Evolutionary conservation across 1,284 basidiomycete genomes (phyloP).

Genomic region (Naganishia sp.): DNA sequence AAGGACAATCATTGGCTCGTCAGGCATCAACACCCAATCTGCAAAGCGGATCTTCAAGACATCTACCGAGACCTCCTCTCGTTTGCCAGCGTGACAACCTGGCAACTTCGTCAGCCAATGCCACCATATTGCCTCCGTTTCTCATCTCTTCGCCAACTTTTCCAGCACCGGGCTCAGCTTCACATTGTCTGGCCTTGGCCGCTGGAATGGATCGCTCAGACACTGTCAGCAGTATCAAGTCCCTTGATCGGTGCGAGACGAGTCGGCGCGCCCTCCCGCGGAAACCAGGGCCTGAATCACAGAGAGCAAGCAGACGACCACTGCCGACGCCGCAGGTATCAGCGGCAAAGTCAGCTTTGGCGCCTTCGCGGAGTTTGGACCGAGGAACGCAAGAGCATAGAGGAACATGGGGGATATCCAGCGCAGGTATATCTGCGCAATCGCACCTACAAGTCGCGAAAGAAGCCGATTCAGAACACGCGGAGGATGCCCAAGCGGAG

Average conservation of each 20-base stretch:
- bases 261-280: too few species aligned
- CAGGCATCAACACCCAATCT: neutral
- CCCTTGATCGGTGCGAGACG: slow-evolving; percentile 41
- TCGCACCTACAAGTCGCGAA: too few species aligned
- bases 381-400: slow-evolving; percentile 38
- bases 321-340: slow-evolving; percentile 45
- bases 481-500: too few species aligned
- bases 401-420: neutral
- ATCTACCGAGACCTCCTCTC: neutral
- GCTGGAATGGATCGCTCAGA: slow-evolving; percentile 45
- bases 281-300: neutral
- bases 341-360: slow-evolving; percentile 37
- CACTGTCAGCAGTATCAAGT: slow-evolving; percentile 49
- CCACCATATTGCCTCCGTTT: too few species aligned
- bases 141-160: neutral
- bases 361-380: slow-evolving; percentile 46
- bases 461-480: too few species aligned
- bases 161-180: neutral
- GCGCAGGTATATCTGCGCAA: too few species aligned
- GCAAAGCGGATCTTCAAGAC: neutral
- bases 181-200: neutral
- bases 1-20: neutral
- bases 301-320: slow-evolving; percentile 37
- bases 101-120: neutral
- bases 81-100: neutral